Conservation (phyloP, 495 filamentous ascomycete species). For the Tuber calosporum region DNA sequence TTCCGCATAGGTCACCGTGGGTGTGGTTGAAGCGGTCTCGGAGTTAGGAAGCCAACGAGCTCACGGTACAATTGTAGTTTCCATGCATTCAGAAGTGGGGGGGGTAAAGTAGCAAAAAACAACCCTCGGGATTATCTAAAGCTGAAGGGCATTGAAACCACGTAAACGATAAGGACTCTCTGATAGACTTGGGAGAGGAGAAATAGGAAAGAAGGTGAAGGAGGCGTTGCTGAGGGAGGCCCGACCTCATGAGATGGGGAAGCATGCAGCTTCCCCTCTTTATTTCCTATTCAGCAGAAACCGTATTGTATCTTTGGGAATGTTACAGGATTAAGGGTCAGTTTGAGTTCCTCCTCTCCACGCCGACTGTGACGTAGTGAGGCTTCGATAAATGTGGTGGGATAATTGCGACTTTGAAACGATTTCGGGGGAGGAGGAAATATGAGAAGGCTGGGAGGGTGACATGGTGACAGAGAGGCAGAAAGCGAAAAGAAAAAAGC, state of each 20-base stretch:
- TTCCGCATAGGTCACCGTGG: not conserved
- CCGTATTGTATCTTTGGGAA: not conserved
- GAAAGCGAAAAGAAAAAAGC: not conserved
- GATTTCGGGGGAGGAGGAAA: not conserved
- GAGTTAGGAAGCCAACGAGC: not conserved
- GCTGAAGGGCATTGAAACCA: not conserved
- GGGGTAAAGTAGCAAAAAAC: not conserved
- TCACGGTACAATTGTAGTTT: too few species aligned
- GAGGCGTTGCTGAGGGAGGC: not conserved
- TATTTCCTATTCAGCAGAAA: not conserved
- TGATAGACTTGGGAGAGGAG: not conserved
- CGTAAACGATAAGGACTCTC: not conserved
- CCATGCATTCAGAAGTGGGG: not conserved
- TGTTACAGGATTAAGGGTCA: not conserved
- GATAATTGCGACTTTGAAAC: conserved; percentile 2
- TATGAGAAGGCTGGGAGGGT: not conserved
- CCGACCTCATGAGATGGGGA: not conserved
- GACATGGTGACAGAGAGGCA: not conserved
- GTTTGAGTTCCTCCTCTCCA: not conserved
- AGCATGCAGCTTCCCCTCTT: not conserved
- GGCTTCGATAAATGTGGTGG: not conserved
- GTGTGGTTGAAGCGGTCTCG: not conserved
- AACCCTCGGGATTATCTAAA: not conserved
- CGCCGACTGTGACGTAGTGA: not conserved
- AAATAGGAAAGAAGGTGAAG: not conserved